Conservation (phyloP, 164 flowering plant species). For the Aristolochia fimbriata region DNA sequence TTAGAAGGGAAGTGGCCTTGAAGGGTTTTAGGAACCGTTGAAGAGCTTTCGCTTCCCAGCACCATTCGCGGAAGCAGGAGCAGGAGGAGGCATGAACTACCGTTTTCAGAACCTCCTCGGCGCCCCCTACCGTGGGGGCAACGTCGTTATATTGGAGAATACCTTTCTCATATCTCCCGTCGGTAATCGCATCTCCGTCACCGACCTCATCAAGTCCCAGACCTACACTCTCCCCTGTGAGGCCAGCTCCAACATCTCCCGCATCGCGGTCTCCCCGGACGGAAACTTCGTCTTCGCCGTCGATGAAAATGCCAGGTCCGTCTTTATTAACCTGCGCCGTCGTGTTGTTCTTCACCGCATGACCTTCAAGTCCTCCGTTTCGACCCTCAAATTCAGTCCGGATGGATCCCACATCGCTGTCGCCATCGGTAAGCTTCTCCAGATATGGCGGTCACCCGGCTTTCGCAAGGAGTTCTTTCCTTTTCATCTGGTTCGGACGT, state of each 20-base stretch:
- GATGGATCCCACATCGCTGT: constrained; percentile 66
- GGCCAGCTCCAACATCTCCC: constrained; percentile 57
- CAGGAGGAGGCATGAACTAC: constrained; percentile 50
- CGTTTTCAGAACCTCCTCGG: constrained; percentile 86
- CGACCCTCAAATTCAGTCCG: constrained; percentile 57
- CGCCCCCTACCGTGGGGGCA: constrained; percentile 95
- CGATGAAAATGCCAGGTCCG: constrained; percentile 62
- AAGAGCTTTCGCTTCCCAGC: not conserved
- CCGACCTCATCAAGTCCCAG: constrained; percentile 66
- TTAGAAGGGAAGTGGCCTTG: no score
- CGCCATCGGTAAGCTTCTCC: constrained; percentile 61
- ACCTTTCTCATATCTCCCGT: constrained; percentile 65
- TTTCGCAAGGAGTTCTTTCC: constrained; percentile 74
- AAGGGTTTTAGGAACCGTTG: constrained; percentile 1
- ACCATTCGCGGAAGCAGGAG: not conserved
- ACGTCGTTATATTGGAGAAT: constrained; percentile 44
- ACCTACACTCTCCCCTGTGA: constrained; percentile 69
- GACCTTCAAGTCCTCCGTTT: constrained; percentile 58
- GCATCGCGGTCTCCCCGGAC: constrained; percentile 73
- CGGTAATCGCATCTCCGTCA: constrained; percentile 79
- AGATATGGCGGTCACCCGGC: constrained; percentile 87
- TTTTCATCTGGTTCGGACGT: constrained; percentile 61
- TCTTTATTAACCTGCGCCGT: constrained; percentile 63
- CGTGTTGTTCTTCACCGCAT: constrained; percentile 74
- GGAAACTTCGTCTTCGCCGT: constrained; percentile 62